A percentile compares a stretch with the other conserved stretches of the same genome.
phyloP scores from a whole-genome alignment of 106 monocot species.

The Allium fistulosum region DNA sequence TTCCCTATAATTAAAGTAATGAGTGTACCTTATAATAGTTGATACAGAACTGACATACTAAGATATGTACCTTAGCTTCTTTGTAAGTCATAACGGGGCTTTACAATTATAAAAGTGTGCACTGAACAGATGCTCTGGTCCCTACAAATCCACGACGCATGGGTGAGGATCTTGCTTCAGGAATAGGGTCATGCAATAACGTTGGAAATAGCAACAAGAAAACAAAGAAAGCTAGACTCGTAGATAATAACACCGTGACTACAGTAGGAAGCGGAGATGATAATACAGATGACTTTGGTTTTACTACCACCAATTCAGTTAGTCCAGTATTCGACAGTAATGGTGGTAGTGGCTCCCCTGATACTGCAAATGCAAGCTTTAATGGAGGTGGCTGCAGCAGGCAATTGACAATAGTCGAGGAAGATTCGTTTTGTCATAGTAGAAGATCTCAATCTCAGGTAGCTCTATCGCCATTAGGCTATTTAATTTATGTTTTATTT shows the following conservation, averaged over 20 bases:
- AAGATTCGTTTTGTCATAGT: conserved; percentile 47
- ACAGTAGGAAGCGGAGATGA: background rate
- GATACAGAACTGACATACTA: too few relatives aligned
- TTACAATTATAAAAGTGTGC: too few relatives aligned
- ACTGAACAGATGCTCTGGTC: background rate
- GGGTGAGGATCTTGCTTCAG: conserved; percentile 1
- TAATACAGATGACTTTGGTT: background rate
- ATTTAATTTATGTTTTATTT: background rate
- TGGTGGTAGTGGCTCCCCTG: conserved; percentile 29
- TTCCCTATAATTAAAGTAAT: too few relatives aligned
- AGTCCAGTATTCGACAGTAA: background rate
- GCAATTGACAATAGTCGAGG: conserved; percentile 4
- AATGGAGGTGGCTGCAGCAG: background rate
- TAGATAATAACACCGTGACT: background rate
- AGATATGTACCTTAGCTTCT: too few relatives aligned
- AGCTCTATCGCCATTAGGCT: background rate
- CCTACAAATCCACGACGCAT: background rate
- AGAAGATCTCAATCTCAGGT: conserved; percentile 16
- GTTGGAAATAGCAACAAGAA: conserved; percentile 1
- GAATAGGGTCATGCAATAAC: background rate
- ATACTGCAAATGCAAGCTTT: conserved; percentile 52
- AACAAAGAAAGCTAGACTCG: background rate
- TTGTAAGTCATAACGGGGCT: too few relatives aligned
- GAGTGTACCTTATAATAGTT: too few relatives aligned
- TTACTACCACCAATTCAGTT: background rate